Base-by-base conservation (phyloP, 139 green algal genomes). In the Tetraselmis striata region DNA sequence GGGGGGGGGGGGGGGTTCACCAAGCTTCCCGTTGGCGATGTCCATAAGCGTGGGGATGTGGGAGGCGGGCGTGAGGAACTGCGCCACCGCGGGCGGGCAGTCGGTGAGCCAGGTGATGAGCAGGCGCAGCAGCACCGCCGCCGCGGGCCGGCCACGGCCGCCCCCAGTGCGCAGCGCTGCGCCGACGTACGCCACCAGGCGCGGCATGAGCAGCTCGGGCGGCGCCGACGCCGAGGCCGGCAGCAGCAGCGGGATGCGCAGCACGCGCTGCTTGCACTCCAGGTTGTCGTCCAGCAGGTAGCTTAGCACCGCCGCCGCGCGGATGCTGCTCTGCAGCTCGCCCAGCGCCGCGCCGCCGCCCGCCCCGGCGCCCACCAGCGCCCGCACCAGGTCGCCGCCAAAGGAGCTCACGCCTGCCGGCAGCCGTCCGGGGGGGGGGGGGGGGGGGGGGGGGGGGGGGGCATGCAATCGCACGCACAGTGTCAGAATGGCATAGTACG, bases 101-200 rank as follows among this genome's bases (percentile, higher is more conserved):
- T 90, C 92, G 2, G 82, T n/a, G 30, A 94, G 86, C 92, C 91
- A 95, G 31, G 85, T 89, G 31, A 93, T 83, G 32, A 95, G 84
- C 76, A 95, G 80, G 0, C 89, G 85, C 76, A 96, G 85, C 26
- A 94, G 79, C 58, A 89, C 76, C 31, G 79, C 80, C 86, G 87
- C 77, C 85, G 83, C 83, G 26, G 83, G 28, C 28, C 85, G 28
- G 77, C 87, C 78, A 67, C 59, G 29, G 23, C 25, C 28, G 2
- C 78, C 87, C 67, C 32, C 84, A 1, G 27, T 77, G 2, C 76
- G 67, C 76, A 80, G 75, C 32, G 77, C 58, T 2, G 78, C 59
- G 0, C 79, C 31, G 2, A 85, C 31, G 0, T 83, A 81, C 77
- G 32, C 31, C 26, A 83, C 58, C 74, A 77, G 81, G 80, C 84